These are phyloP conservation scores for Galerina sulciceps DNA, from an alignment of 768 basidiomycete species.

Conservation along the genomic window DNA sequence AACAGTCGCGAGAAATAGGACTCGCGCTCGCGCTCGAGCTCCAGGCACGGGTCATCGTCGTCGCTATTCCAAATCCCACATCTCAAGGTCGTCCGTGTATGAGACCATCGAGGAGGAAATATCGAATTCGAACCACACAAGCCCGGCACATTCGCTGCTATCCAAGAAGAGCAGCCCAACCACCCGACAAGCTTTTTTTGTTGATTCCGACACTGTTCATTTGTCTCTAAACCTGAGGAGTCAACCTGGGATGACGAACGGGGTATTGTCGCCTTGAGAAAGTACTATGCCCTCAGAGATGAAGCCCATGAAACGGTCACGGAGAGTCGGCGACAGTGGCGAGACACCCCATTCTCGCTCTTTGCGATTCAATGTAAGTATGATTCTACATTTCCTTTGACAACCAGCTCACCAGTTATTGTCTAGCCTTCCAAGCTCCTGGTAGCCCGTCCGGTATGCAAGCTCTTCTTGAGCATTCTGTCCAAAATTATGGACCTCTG, in stretches of 20 bases:
- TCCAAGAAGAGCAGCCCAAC: slow-evolving; percentile 39
- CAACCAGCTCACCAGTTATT: neutral
- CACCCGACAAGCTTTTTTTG: slow-evolving; percentile 49
- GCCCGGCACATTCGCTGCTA: slow-evolving; percentile 10
- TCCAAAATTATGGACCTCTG: slow-evolving; percentile 74
- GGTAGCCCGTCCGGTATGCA: slow-evolving; percentile 67
- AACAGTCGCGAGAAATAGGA: slow-evolving; percentile 42
- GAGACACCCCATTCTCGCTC: slow-evolving; percentile 75
- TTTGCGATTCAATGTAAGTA: slow-evolving; percentile 74
- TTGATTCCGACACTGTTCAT: slow-evolving; percentile 58
- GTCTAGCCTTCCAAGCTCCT: slow-evolving; percentile 73
- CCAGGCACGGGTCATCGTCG: slow-evolving; percentile 74
- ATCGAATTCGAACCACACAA: slow-evolving; percentile 30
- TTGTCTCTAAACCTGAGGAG: slow-evolving; percentile 42
- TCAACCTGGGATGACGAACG: slow-evolving; percentile 69
- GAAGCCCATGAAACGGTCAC: slow-evolving; percentile 69
- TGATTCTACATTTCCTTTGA: slow-evolving; percentile 4
- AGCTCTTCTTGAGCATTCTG: slow-evolving; percentile 72
- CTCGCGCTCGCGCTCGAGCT: slow-evolving; percentile 55
- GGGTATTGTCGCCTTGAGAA: slow-evolving; percentile 67
- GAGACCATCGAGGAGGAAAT: slow-evolving; percentile 82
- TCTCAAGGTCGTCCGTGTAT: slow-evolving; percentile 71
- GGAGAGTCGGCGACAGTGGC: slow-evolving; percentile 70
- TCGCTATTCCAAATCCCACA: slow-evolving; percentile 65
- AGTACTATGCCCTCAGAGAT: slow-evolving; percentile 69